Evolutionary conservation across 1,284 basidiomycete genomes (phyloP).

Genomic region (Pseudozyma hubeiensis): DNA sequence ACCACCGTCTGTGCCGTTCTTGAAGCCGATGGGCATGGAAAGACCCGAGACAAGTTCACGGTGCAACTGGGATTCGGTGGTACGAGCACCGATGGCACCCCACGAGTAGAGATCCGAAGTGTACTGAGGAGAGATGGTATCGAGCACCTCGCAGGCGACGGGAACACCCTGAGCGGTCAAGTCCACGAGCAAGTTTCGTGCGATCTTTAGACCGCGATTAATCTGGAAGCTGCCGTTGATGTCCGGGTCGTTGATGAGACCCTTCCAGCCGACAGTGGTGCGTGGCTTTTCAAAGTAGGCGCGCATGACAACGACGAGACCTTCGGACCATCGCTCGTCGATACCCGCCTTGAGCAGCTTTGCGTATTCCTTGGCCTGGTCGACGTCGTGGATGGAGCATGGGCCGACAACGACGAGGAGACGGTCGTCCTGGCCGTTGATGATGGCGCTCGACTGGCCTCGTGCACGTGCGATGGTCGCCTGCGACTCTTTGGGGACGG

Average conservation of each 20-base stretch:
- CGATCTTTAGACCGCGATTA: conserved; percentile 84
- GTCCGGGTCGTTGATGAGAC: conserved; percentile 78
- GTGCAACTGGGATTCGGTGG: conserved; percentile 75
- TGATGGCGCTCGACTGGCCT: conserved; percentile 53
- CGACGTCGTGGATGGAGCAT: conserved; percentile 91
- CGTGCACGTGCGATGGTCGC: conserved; percentile 61
- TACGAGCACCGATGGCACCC: conserved; percentile 97
- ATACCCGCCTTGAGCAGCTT: conserved; percentile 65
- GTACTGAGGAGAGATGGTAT: conserved; percentile 73
- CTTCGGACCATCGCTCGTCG: conserved; percentile 71
- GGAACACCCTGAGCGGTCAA: conserved; percentile 89
- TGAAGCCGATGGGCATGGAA: conserved; percentile 79
- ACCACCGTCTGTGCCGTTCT: conserved; percentile 96
- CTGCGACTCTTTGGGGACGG: conserved; percentile 54
- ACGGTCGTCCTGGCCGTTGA: conserved; percentile 66
- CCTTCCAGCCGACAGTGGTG: conserved; percentile 82
- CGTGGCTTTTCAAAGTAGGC: conserved; percentile 90
- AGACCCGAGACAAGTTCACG: conserved; percentile 68
- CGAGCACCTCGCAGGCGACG: conserved; percentile 92
- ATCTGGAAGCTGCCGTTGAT: conserved; percentile 95
- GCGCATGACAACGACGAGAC: conserved; percentile 92
- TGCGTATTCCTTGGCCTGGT: conserved; percentile 92
- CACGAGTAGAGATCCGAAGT: conserved; percentile 82
- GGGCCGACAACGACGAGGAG: conserved; percentile 75
- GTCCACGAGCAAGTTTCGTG: conserved; percentile 88